Evolutionary conservation across 352 stramenopile species (phyloP), one percentile per base, ranked within the genome.

Genomic region (Thalassiosira pacifica): DNA sequence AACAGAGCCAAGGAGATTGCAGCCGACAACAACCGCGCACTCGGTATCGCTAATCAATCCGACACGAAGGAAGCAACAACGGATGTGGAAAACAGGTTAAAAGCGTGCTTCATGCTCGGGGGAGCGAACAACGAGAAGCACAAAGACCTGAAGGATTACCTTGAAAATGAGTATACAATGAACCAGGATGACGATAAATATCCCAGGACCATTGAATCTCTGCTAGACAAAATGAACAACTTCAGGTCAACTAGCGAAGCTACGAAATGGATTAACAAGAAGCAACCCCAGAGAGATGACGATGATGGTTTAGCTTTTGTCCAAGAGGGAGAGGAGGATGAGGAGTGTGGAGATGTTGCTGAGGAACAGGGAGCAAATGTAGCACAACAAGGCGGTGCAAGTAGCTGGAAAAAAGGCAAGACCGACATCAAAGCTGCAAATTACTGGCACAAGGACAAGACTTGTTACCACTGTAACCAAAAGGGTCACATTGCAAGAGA

Each of bases 261-360:
- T 27, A 19, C 16, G 6, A 27, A 19, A 61, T 27, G 16, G 22
- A n/a, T 9, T 8, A 5, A 4, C 16, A 61, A n/a, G 52, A n/a
- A 19, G 9, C 16, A 27, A 27, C 37, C 37, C 6, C 37, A 48
- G 13, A 6, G 37, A 13, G 52, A 19, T 27, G 52, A 61, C 24
- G 52, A 61, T 27, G 52, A 61, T n/a, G 52, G 52, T n/a, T 61
- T 61, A n/a, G 52, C 52, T 27, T 61, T 61, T 61, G 52, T 61
- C 4, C 52, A 61, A 19, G 52, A 61, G 22, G 52, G 52, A 61
- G 52, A 61, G 6, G 52, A 61, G 52, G 18, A n/a, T 61, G n/a
- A n/a, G n/a, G n/a, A n/a, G n/a, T n/a, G n/a, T n/a, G n/a, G n/a
- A n/a, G 52, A 61, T n/a, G 52, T 6, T 27, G 22, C 9, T 27